phyloP scores from a whole-genome alignment of 1,284 basidiomycete species.

The Athelia psychrophila region DNA sequence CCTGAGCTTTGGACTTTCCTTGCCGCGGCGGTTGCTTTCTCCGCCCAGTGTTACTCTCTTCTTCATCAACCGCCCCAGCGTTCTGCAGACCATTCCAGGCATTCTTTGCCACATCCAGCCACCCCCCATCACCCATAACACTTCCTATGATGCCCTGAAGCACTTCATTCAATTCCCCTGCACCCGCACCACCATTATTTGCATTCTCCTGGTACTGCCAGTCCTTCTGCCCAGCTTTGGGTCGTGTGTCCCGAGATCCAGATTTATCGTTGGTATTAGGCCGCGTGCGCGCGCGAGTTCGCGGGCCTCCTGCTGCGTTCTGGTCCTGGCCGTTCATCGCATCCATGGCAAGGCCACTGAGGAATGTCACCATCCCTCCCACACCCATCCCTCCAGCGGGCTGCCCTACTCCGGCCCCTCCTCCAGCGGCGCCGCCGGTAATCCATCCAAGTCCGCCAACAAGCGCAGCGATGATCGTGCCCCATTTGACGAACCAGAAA shows the following conservation, averaged over 20 bases:
- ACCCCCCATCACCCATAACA: constrained; percentile 32
- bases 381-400: constrained; percentile 33
- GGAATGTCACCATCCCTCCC: not conserved
- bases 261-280: constrained; percentile 20
- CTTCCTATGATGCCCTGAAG: constrained; percentile 41
- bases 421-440: constrained; percentile 36
- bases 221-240: constrained; percentile 59
- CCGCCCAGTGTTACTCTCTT: constrained; percentile 8
- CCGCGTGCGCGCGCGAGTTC: constrained; percentile 22
- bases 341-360: constrained; percentile 42
- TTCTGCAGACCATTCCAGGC: constrained; percentile 19
- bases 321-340: constrained; percentile 39
- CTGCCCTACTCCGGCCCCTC: constrained; percentile 25
- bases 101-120: constrained; percentile 42
- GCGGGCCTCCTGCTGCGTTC: constrained; percentile 26
- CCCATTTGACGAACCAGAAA: constrained; percentile 76
- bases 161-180: constrained; percentile 33
- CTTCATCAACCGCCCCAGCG: constrained; percentile 14
- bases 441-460: constrained; percentile 52
- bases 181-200: constrained; percentile 21
- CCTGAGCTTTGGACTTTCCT: constrained; percentile 6
- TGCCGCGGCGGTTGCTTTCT: not conserved
- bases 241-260: constrained; percentile 26
- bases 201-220: constrained; percentile 52
- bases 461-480: constrained; percentile 50